Evolutionary conservation across 2,329 filamentous ascomycete species (phyloP).

Genomic region (Eurotiales sp.): DNA sequence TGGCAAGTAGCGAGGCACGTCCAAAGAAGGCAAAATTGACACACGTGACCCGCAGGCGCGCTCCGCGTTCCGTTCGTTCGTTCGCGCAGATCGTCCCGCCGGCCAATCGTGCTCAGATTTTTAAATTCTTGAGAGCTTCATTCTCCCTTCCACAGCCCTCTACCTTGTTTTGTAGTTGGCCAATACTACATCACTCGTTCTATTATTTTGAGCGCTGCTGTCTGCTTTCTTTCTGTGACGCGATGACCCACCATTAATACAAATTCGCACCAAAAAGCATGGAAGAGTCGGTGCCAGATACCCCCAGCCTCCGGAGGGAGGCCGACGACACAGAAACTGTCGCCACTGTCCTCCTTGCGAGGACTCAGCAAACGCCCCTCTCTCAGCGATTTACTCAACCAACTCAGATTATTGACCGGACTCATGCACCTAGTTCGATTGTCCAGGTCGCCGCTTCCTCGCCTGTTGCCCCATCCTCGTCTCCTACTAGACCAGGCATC

Average conservation of each 20-base stretch:
- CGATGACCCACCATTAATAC: neutral
- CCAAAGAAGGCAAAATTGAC: neutral
- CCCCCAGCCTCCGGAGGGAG: conserved; percentile 34
- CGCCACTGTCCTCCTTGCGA: conserved; percentile 44
- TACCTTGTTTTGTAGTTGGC: neutral
- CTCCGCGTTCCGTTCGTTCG: neutral
- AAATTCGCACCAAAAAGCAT: conserved; percentile 21
- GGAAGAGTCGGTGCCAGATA: conserved; percentile 39
- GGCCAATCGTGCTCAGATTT: neutral
- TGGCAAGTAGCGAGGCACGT: neutral
- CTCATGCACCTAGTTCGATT: conserved; percentile 36
- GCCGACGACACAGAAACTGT: conserved; percentile 46
- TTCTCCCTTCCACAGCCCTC: neutral
- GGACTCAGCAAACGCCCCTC: conserved; percentile 24
- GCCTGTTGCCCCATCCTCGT: conserved; percentile 56
- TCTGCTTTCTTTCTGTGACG: neutral
- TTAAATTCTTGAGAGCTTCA: neutral
- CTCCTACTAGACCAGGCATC: conserved; percentile 41
- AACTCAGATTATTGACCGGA: conserved; percentile 54
- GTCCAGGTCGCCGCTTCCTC: conserved; percentile 91
- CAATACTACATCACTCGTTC: no score
- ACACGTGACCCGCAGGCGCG: neutral
- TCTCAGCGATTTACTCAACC: conserved; percentile 50
- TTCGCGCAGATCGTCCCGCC: neutral
- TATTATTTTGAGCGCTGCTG: no score